Evolutionary conservation across 108 stramenopile species (phyloP), one percentile per base, ranked within the genome.

Genomic region (Epithemia pelagica): DNA sequence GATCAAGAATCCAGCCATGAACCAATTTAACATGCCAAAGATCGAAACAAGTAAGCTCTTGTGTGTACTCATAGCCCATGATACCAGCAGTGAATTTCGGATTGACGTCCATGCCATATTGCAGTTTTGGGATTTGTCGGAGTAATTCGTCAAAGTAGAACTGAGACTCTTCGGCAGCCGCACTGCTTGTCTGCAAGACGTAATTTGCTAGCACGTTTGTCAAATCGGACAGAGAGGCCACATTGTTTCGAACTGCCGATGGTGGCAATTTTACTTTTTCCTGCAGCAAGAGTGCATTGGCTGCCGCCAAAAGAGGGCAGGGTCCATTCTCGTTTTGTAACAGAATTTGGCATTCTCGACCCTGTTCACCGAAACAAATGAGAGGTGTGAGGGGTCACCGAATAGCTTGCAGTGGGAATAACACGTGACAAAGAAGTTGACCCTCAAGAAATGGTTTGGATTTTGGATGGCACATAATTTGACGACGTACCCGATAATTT

Each of bases 41-140:
- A 78, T 99, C 98, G 70, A 98, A 98, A 10, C 89, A 76, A 24
- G 92, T 83, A 53, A 97, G 65, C 58, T 91, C 78, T 71, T 73
- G 61, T 0, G 96, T 96, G 73, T 89, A 97, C 69, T 99, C 98
- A 32, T 94, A 88, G 30, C 82, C 93, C 5, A 74, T 78, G 2
- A 79, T 74, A 30, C 88, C 91, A 0, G 60, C 64, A 24, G 78
- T 86, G 68, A 99, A 99, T 63, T 83, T 83, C 21, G 96, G 92
- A 77, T 99, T 99, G 53, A 99, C 96, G 61, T 99, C 98, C 82
- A 99, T 95, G 15, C 98, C 98, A 65, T 82, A 82, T 51, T 90
- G 89, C 2, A 99, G 78, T 10, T 66, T 66, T 7, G 98, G 97
- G 46, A 98, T 84, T 1, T 95, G 68, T 30, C 75, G 56, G 28